Evolutionary conservation across 1,284 basidiomycete species (phyloP).

Genomic region (Rhodotorula sp.): DNA sequence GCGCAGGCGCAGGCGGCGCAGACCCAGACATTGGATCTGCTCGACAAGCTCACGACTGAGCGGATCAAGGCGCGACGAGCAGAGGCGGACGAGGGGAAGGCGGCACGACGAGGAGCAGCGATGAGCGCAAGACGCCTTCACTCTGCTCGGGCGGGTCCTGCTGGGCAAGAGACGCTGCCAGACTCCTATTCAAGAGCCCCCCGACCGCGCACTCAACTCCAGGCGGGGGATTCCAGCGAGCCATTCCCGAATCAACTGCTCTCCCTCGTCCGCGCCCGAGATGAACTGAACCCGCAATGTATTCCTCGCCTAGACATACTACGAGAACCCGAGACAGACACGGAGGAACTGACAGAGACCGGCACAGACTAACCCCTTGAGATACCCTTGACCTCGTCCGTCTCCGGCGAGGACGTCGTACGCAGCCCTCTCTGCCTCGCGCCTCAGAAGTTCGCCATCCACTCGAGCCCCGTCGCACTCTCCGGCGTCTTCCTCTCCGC

Average conservation of each 20-base stretch:
- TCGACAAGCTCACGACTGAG: too few species aligned
- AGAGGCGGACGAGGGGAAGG: too few species aligned
- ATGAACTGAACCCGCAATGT: background rate
- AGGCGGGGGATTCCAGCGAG: background rate
- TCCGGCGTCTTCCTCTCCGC: background rate
- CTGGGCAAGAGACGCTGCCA: too few species aligned
- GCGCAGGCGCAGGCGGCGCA: slow-evolving; percentile 3
- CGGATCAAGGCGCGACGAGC: too few species aligned
- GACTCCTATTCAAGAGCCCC: background rate
- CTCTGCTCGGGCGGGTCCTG: too few species aligned
- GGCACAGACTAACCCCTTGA: too few species aligned
- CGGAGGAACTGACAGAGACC: too few species aligned
- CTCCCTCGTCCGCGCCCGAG: background rate
- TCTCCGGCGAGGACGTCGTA: background rate
- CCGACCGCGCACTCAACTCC: background rate
- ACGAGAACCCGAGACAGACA: too few species aligned
- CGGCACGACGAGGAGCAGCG: too few species aligned
- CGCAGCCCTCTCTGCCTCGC: background rate
- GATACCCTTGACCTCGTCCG: too few species aligned
- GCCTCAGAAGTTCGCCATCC: background rate
- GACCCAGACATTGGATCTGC: background rate
- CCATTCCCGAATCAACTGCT: background rate
- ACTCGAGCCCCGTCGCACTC: background rate
- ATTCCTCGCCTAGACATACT: too few species aligned
- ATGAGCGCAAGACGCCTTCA: too few species aligned